Evolutionary conservation across 2,329 filamentous ascomycete species (phyloP).

Genomic region (Trichoderma arundinaceum): DNA sequence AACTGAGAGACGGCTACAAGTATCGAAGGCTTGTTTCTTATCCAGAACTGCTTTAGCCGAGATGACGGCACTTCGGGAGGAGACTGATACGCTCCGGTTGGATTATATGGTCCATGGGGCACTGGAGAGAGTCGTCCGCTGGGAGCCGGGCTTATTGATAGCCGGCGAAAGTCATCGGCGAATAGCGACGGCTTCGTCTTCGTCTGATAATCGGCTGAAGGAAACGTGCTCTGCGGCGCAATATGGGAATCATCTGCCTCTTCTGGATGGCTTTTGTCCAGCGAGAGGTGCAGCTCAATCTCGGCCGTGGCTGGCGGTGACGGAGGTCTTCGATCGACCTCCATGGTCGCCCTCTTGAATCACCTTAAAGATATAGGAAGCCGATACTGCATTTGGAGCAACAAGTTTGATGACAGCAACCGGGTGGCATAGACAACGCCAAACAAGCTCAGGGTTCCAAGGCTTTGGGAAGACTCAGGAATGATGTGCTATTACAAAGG

Average conservation of each 20-base stretch:
- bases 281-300: conserved; percentile 22
- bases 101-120: conserved; percentile 30
- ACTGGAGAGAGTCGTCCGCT: conserved; percentile 35
- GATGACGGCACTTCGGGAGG: conserved; percentile 28
- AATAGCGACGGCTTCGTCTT: conserved; percentile 23
- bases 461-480: not conserved
- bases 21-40: conserved; percentile 71
- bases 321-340: not conserved
- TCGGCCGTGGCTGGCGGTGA: conserved; percentile 19
- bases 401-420: not conserved
- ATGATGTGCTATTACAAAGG: conserved; percentile 10
- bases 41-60: conserved; percentile 56
- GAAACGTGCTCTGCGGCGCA: not conserved
- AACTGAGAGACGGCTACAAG: conserved; percentile 77
- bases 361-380: not conserved
- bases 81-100: not conserved
- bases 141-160: conserved; percentile 37
- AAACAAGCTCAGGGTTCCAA: not conserved
- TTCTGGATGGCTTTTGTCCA: not conserved
- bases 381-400: conserved; percentile 6
- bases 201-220: conserved; percentile 1
- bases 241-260: conserved; percentile 4
- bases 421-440: conserved; percentile 2
- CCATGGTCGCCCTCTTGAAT: conserved; percentile 12
- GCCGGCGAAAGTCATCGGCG: conserved; percentile 26